Evolutionary conservation across 2,329 filamentous ascomycete species (phyloP), one percentile per base, ranked within the genome.

Genomic region (Tolypocladium tundrense): DNA sequence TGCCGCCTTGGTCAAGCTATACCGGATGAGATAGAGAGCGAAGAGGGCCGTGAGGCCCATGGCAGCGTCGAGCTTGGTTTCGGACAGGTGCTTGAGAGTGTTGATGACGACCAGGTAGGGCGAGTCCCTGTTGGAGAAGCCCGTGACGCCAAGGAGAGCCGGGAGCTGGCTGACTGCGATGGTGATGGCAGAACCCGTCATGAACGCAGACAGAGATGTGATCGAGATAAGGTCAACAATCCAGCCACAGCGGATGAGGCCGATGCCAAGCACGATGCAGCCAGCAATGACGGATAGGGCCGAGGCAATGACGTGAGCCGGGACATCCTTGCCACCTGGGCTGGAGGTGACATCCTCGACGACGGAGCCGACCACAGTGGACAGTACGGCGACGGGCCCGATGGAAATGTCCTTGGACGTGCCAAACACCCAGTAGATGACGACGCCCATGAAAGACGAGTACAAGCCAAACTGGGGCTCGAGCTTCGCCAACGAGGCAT

Each of bases 381-480:
- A 97, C 82, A 97, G 88, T 64, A 97, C 94, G 42, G 94, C 94
- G 54, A 97, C 94, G 39, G 93, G 93, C 19, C 93, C 93, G 58
- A 97, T 97, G 11, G 93, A 97, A 68, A 99, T 97, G 72, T 99
- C 93, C 70, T 97, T 99, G 16, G 93, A 97, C 0, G 94, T 99
- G 40, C 92, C 94, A 68, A 97, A 97, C 69, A 97, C 88, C 93
- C 93, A 97, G 74, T 99, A 99, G 60, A 96, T 80, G 61, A 96
- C 72, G 19, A 96, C 92, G 55, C 93, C 94, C 82, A 97, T 94
- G 69, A 99, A 97, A 0, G 93, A 97, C 0, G 93, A 94, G 60
- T 76, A 76, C 1, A 97, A 81, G 56, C 93, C 93, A 67, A 87
- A 97, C 69, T 97, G 81, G 7, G 88, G 83, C 0, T 84, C 80